Base-by-base conservation (phyloP, 2,329 filamentous ascomycete genomes). In the Orbilia blumenaviensis region DNA sequence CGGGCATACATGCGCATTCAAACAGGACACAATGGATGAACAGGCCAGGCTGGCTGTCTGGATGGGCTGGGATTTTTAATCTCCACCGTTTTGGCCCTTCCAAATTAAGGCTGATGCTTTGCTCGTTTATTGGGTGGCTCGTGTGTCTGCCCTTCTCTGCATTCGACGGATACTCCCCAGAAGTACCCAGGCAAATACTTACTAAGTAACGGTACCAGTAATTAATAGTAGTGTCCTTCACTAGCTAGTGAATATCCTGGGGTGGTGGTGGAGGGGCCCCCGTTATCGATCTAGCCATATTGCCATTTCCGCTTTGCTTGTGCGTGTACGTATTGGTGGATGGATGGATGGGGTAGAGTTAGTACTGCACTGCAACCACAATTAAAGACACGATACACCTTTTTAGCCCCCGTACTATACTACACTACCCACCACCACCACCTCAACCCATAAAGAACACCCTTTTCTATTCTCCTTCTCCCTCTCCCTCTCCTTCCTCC, bases 351-450 rank as follows among this genome's bases (percentile, higher is more conserved):
- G n/a, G n/a, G n/a, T n/a, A n/a, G n/a, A n/a, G n/a, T n/a, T n/a
- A n/a, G n/a, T n/a, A n/a, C n/a, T n/a, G n/a, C 38, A 60, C 60
- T 50, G 50, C 67, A 44, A 56, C 66, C 66, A 58, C 58, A 64
- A 46, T 75, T 68, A 42, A 75, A 75, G 71, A 67, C 71, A 75
- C 71, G 71, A 75, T 75, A 75, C 71, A 66, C 68, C n/a, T 66
- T 73, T 58, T 14, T 63, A 48, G 32, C 29, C 42, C 21, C 48
- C n/a, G n/a, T n/a, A n/a, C n/a, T n/a, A 25, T 42, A 25, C 27
- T 16, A n/a, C n/a, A n/a, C 10, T 25, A 6, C 2, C 34, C 23
- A 27, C 61, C 8, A 50, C 2, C 46, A 12, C 25, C 14, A 21
- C 14, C n/a, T 34, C 41, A 3, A 5, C 29, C 29, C 66, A 46